Evolutionary conservation across 352 stramenopile species (phyloP).

Genomic region (Pythium brachiatum): DNA sequence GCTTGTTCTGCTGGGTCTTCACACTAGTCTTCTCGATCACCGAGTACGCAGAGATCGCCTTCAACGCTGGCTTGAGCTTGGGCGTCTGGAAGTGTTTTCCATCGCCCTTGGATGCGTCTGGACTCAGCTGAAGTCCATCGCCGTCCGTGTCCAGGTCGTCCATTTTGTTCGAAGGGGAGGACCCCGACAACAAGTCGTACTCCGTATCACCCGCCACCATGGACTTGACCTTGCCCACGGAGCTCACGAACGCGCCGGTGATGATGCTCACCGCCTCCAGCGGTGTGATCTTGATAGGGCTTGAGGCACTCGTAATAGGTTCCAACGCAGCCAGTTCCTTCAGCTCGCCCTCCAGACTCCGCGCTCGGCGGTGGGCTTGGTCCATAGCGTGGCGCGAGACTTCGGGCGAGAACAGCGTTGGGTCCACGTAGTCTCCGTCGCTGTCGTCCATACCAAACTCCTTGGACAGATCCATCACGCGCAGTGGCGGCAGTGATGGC

Average conservation of each 20-base stretch:
- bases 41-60: constrained; percentile 77
- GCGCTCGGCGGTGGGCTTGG: constrained; percentile 73
- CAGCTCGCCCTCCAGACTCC: constrained; percentile 67
- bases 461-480: constrained; percentile 31
- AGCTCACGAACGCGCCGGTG: constrained; percentile 54
- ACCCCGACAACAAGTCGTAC: constrained; percentile 72
- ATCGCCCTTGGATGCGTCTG: constrained; percentile 51
- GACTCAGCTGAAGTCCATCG: constrained; percentile 80
- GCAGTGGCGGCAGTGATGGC: constrained; percentile 42
- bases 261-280: constrained; percentile 66
- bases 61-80: constrained; percentile 56
- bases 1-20: constrained; percentile 36
- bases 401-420: constrained; percentile 78
- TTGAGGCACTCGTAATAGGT: constrained; percentile 15
- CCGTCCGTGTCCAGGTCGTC: constrained; percentile 79
- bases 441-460: constrained; percentile 21
- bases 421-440: constrained; percentile 73
- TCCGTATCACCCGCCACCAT: constrained; percentile 59
- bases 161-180: constrained; percentile 43
- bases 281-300: constrained; percentile 45
- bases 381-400: constrained; percentile 82
- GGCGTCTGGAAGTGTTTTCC: constrained; percentile 59
- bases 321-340: constrained; percentile 69
- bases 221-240: constrained; percentile 55
- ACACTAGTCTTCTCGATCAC: constrained; percentile 35